phyloP scores from a whole-genome alignment of 768 basidiomycete species.

The Mycena capillaripes region DNA sequence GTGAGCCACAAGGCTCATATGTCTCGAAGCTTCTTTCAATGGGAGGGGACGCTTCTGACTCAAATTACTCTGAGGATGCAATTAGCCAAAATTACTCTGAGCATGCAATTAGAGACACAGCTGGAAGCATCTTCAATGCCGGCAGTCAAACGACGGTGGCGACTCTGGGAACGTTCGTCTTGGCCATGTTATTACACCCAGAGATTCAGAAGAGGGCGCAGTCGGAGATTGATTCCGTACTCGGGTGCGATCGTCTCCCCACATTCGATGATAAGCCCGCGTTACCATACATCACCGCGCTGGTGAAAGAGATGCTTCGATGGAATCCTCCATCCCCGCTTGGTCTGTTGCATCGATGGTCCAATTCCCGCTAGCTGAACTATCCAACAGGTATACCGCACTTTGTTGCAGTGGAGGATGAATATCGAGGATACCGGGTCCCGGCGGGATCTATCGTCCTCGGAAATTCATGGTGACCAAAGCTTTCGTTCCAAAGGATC shows the following conservation, averaged over 20 bases:
- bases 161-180: neutral
- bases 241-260: slow-evolving; percentile 50
- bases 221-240: slow-evolving; percentile 52
- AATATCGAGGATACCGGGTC: slow-evolving; percentile 45
- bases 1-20: neutral
- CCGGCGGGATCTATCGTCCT: slow-evolving; percentile 46
- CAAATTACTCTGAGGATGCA: too few relatives aligned
- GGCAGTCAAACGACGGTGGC: slow-evolving; percentile 11
- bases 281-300: slow-evolving; percentile 51
- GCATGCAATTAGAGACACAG: neutral
- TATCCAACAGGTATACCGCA: slow-evolving; percentile 6
- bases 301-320: slow-evolving; percentile 52
- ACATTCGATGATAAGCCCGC: slow-evolving; percentile 45
- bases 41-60: neutral
- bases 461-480: slow-evolving; percentile 44
- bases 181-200: slow-evolving; percentile 51
- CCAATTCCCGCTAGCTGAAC: neutral
- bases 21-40: neutral
- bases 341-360: slow-evolving; percentile 41
- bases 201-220: slow-evolving; percentile 52
- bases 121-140: slow-evolving; percentile 20
- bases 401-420: slow-evolving; percentile 36
- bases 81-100: slow-evolving; percentile 5
- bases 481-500: neutral
- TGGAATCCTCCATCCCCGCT: slow-evolving; percentile 51